phyloP scores from a whole-genome alignment of 2,329 filamentous ascomycete genomes.

The Colletotrichum tanaceti region DNA sequence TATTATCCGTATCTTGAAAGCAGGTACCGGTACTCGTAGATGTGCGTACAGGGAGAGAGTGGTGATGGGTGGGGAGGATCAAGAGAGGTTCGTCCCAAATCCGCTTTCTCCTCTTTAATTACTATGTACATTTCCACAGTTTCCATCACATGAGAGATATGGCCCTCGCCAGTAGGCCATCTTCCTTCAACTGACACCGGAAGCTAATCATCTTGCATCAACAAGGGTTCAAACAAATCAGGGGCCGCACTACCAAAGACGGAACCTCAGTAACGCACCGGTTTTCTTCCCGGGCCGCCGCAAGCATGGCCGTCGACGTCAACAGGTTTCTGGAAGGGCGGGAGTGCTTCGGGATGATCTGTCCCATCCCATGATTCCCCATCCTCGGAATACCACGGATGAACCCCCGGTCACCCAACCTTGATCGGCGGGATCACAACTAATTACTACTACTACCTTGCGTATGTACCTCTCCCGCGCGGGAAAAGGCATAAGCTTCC shows the following conservation, averaged over 20 bases:
- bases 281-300: background rate
- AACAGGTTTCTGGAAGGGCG: conserved; percentile 26
- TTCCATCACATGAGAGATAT: background rate
- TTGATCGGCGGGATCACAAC: background rate
- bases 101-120: background rate
- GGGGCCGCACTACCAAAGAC: background rate
- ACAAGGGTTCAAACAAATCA: background rate
- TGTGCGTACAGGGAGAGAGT: background rate
- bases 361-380: no score
- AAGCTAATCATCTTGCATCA: background rate
- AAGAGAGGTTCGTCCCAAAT: background rate
- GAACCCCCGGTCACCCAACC: background rate
- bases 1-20: no score
- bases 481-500: conserved; percentile 14
- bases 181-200: no score
- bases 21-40: no score
- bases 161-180: no score
- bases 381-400: background rate
- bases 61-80: background rate
- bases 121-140: background rate
- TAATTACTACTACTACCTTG: no score
- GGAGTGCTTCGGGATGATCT: conserved; percentile 12
- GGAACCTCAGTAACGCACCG: background rate
- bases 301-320: background rate
- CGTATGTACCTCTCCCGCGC: background rate